Evolutionary conservation across 768 basidiomycete species (phyloP).

Genomic region (Boletus rubescentipes): DNA sequence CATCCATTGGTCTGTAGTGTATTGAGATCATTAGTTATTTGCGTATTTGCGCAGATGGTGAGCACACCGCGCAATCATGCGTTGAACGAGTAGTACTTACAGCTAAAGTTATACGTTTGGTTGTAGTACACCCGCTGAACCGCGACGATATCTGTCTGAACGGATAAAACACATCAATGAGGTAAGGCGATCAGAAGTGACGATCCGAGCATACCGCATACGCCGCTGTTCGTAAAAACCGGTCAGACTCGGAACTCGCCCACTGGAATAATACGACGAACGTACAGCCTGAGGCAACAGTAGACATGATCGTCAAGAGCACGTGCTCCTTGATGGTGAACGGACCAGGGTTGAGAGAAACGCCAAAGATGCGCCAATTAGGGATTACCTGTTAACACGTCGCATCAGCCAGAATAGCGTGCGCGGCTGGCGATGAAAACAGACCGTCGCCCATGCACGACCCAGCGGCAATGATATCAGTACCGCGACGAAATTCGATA

Average conservation of each 20-base stretch:
- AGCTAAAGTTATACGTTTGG: constrained; percentile 52
- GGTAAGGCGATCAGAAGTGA: not conserved
- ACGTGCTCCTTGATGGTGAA: constrained; percentile 76
- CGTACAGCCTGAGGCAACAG: constrained; percentile 37
- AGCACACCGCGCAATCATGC: not conserved
- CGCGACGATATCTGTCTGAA: constrained; percentile 64
- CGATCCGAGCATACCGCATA: constrained; percentile 39
- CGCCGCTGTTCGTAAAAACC: constrained; percentile 32
- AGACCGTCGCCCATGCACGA: constrained; percentile 54
- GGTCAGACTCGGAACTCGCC: constrained; percentile 3
- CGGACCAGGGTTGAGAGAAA: constrained; percentile 68
- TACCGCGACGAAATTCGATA: constrained; percentile 60
- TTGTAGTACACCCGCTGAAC: constrained; percentile 72
- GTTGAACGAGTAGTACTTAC: constrained; percentile 26
- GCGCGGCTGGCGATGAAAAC: not conserved
- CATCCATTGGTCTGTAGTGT: constrained; percentile 51
- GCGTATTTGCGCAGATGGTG: not conserved
- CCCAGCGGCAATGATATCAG: constrained; percentile 70
- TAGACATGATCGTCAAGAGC: constrained; percentile 67
- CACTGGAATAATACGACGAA: not conserved
- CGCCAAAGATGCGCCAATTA: constrained; percentile 51
- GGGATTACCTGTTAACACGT: constrained; percentile 43
- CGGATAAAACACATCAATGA: not conserved
- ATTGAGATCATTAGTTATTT: not conserved
- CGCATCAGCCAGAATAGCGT: not conserved